These are phyloP conservation scores for Mycena venus DNA, from an alignment of 768 basidiomycete species.

Conservation along the genomic window DNA sequence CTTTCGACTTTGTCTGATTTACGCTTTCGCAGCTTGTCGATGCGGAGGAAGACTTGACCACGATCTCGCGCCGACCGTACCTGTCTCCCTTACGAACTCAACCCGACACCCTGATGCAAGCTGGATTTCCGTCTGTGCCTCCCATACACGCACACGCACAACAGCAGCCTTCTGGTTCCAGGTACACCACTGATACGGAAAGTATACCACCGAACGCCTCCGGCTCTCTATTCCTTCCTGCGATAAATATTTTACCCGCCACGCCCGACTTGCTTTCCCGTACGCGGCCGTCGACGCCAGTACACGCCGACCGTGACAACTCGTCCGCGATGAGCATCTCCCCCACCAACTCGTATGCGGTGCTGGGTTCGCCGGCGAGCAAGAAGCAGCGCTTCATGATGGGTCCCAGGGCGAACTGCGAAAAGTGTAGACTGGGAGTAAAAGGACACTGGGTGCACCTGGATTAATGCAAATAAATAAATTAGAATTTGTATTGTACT, in stretches of 20 bases:
- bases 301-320: slow-evolving; percentile 24
- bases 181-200: slow-evolving; percentile 10
- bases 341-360: slow-evolving; percentile 37
- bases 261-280: slow-evolving; percentile 39
- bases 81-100: slow-evolving; percentile 34
- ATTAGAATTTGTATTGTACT: slow-evolving; percentile 2
- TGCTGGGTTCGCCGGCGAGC: slow-evolving; percentile 23
- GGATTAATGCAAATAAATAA: slow-evolving; percentile 47
- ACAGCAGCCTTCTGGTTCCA: slow-evolving; percentile 12
- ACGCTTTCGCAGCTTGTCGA: slow-evolving; percentile 44
- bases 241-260: slow-evolving; percentile 46
- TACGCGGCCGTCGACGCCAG: slow-evolving; percentile 35
- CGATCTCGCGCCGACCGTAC: slow-evolving; percentile 23
- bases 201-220: background rate
- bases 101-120: slow-evolving; percentile 25
- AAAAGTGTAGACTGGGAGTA: slow-evolving; percentile 52
- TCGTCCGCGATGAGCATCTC: slow-evolving; percentile 43
- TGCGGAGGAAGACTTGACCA: slow-evolving; percentile 27
- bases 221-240: slow-evolving; percentile 28
- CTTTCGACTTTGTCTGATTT: background rate
- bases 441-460: slow-evolving; percentile 84
- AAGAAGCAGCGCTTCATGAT: slow-evolving; percentile 47
- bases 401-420: slow-evolving; percentile 47
- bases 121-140: background rate
- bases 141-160: slow-evolving; percentile 29